A percentile compares a stretch with the other conserved stretches of the same genome.
Evolutionary conservation across 768 basidiomycete genomes (phyloP).

Genomic region (Sporobolomyces roseus): DNA sequence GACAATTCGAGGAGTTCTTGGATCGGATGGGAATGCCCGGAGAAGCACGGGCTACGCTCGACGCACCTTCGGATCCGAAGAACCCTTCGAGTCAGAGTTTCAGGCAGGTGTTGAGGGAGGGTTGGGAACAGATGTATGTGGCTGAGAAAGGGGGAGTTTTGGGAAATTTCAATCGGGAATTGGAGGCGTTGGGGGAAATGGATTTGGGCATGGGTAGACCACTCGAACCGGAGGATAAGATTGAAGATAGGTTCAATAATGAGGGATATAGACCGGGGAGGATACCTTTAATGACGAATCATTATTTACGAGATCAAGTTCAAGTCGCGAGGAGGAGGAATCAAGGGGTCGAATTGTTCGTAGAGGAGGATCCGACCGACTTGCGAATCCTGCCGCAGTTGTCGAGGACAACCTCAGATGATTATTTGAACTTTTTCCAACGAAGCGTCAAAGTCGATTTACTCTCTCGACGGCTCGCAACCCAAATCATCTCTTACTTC

Average conservation of each 20-base stretch:
- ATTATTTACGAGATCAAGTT: conserved; percentile 3
- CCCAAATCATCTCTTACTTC: not conserved
- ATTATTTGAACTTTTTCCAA: conserved; percentile 6
- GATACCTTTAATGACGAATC: conserved; percentile 11
- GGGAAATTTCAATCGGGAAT: conserved; percentile 1
- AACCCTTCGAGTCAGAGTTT: not conserved
- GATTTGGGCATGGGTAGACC: conserved; percentile 4
- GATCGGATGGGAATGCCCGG: conserved; percentile 1
- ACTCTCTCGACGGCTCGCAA: not conserved
- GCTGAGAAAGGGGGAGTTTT: not conserved
- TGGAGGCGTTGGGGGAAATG: not conserved
- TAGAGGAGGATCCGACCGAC: not conserved
- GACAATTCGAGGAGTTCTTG: not conserved
- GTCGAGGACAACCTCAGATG: not conserved
- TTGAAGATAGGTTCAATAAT: not conserved
- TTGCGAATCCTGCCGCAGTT: not conserved
- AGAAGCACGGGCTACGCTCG: not conserved
- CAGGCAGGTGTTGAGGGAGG: not conserved
- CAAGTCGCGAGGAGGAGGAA: not conserved
- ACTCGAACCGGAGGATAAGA: not conserved
- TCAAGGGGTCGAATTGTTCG: not conserved
- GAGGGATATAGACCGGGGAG: not conserved
- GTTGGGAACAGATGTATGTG: conserved; percentile 9
- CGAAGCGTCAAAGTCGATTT: conserved; percentile 3
- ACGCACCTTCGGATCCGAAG: not conserved